Evolutionary conservation across 495 filamentous ascomycete genomes (phyloP), one percentile per base, ranked within the genome.

Genomic region (Talaromyces thailandensis): DNA sequence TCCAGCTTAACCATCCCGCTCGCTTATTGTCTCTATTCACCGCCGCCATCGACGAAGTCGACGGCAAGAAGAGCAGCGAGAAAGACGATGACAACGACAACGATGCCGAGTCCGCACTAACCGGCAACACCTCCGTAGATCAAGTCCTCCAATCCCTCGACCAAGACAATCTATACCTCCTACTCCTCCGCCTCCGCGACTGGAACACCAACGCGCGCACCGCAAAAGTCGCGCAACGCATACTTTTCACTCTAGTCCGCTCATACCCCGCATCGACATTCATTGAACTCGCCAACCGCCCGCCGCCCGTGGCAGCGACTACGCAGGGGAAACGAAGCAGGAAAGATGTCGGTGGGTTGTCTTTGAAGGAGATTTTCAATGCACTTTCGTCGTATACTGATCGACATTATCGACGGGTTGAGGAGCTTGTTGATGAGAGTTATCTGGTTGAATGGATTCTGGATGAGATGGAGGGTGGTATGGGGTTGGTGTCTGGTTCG

Each of bases 161-260:
- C 12, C 86, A 95, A 63, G 86, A 89, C 61, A 92, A 98, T 67
- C 81, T 99, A 14, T 90, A 87, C 66, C 77, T 79, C 7, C 82
- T 99, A 16, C 81, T 99, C 8, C 76, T 89, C 21, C 78, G 94
- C 37, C 69, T 97, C 52, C 79, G 95, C 28, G 93, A 98, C 74
- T 98, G 94, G 94, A 98, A 98, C 69, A 95, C 94, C 18, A 97
- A 96, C 64, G 93, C 90, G 0, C 80, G 90, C 62, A 94, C 89
- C n/a, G 86, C 92, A 8, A 81, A 82, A 2, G 85, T 97, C 28
- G 87, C 94, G 6, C 94, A 99, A 75, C 82, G 88, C 52, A 85
- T 98, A n/a, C 74, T 99, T 50, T 86, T 82, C 73, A 84, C 87
- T 16, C 68, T 99, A 12, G 86, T 96, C 62, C 84, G 85, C 62